A percentile compares a stretch with the other conserved stretches of the same genome.
These are phyloP conservation scores for Agaricus subrufescens DNA, from an alignment of 768 basidiomycete species.

Conservation along the genomic window DNA sequence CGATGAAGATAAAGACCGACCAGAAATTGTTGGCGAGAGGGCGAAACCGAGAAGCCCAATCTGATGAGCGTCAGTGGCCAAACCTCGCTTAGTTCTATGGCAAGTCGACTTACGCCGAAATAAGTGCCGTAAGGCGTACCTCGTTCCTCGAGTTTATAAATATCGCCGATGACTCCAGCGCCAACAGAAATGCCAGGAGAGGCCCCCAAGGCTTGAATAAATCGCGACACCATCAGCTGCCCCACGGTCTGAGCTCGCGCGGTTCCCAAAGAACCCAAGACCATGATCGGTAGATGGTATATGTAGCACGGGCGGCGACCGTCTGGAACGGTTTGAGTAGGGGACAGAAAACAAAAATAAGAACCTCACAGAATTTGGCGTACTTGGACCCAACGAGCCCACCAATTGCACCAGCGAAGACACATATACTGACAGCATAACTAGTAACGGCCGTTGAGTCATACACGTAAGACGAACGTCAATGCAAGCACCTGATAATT, in stretches of 20 bases:
- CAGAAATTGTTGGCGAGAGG: conserved; percentile 54
- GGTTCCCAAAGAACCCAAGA: conserved; percentile 58
- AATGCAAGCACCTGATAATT: conserved; percentile 6
- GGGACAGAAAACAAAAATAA: background rate
- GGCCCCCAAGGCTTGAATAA: conserved; percentile 64
- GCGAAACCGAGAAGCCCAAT: conserved; percentile 55
- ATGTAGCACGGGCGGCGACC: conserved; percentile 65
- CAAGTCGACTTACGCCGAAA: conserved; percentile 35
- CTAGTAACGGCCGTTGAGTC: conserved; percentile 12
- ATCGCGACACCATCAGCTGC: conserved; percentile 54
- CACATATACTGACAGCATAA: conserved; percentile 29
- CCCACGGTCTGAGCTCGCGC: conserved; percentile 38
- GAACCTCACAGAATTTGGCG: conserved; percentile 31
- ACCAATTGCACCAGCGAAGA: conserved; percentile 28
- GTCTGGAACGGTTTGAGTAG: conserved; percentile 33
- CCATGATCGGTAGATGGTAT: conserved; percentile 51
- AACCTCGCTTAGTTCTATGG: too few relatives aligned
- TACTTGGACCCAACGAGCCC: conserved; percentile 28
- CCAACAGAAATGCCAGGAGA: conserved; percentile 52
- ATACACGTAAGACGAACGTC: background rate
- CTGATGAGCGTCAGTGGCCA: conserved; percentile 22
- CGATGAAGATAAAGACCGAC: conserved; percentile 18
- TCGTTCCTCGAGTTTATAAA: conserved; percentile 60
- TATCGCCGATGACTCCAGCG: conserved; percentile 60
- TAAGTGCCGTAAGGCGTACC: conserved; percentile 57